Percentiles rank a stretch among this genome's conserved stretches.
Evolutionary conservation across 441 rosid species (phyloP).

Genomic region (Populus hybrid): DNA sequence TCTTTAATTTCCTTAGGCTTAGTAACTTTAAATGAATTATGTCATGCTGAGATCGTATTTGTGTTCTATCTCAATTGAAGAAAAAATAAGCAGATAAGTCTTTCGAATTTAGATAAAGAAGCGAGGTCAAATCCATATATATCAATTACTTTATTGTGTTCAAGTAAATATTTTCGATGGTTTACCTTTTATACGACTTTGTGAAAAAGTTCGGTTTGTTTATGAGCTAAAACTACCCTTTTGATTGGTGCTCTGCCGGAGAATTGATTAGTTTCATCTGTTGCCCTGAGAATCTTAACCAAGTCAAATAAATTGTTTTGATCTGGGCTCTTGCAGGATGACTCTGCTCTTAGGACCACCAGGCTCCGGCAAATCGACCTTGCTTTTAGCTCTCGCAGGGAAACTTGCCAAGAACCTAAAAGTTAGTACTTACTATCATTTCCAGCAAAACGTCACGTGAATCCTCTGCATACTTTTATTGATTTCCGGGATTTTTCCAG

Average conservation of each 20-base stretch:
- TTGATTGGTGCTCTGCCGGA: neutral
- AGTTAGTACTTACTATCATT: slow-evolving; percentile 41
- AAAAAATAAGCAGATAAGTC: neutral
- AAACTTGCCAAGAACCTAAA: slow-evolving; percentile 58
- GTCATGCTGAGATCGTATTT: neutral
- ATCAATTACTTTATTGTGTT: neutral
- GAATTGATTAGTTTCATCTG: slow-evolving; percentile 10
- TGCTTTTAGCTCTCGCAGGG: slow-evolving; percentile 81
- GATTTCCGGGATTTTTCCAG: neutral
- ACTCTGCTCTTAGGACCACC: slow-evolving; percentile 94
- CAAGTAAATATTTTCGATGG: neutral
- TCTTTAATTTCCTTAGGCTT: neutral
- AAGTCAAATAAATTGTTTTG: slow-evolving; percentile 8
- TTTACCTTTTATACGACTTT: neutral
- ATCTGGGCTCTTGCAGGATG: slow-evolving; percentile 50
- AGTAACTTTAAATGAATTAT: neutral
- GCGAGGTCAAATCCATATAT: neutral
- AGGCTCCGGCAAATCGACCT: slow-evolving; percentile 87
- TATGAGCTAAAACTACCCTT: neutral
- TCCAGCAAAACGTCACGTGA: slow-evolving; percentile 21
- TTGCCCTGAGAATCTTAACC: neutral
- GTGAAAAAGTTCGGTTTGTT: neutral
- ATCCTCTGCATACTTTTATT: slow-evolving; percentile 7
- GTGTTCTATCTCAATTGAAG: neutral
- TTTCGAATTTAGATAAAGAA: too few relatives aligned